Evolutionary conservation across 768 basidiomycete species (phyloP).

Genomic region (Gymnopilus junonius): DNA sequence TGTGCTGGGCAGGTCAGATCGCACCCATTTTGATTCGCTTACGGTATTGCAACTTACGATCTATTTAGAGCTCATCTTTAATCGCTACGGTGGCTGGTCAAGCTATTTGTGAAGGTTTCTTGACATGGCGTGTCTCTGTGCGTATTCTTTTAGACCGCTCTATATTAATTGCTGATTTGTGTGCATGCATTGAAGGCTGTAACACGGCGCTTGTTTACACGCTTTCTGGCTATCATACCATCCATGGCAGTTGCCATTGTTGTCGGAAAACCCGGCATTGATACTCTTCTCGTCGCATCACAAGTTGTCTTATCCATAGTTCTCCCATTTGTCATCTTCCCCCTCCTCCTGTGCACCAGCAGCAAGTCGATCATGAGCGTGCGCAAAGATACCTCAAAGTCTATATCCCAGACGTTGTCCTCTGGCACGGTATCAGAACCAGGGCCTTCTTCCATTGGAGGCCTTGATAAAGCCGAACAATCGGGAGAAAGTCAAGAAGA

Average conservation of each 20-base stretch:
- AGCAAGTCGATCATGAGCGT: constrained; percentile 75
- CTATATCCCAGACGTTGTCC: constrained; percentile 10
- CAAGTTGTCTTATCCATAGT: constrained; percentile 78
- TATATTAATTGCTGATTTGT: constrained; percentile 25
- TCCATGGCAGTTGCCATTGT: constrained; percentile 78
- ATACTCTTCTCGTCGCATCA: constrained; percentile 70
- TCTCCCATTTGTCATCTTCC: constrained; percentile 75
- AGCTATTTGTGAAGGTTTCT: constrained; percentile 88
- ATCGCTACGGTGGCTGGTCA: constrained; percentile 92
- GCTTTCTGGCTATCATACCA: constrained; percentile 81
- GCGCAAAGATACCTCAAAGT: constrained; percentile 38
- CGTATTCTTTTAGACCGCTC: constrained; percentile 12
- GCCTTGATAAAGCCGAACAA: constrained; percentile 11
- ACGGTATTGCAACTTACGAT: background rate
- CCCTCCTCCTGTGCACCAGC: constrained; percentile 72
- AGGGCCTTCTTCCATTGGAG: background rate
- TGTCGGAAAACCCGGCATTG: constrained; percentile 76
- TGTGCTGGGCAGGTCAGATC: constrained; percentile 71
- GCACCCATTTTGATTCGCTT: background rate
- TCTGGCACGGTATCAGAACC: background rate
- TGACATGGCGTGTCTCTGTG: constrained; percentile 85
- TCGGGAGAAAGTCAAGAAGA: constrained; percentile 31
- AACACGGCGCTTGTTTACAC: constrained; percentile 81
- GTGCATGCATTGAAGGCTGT: constrained; percentile 52
- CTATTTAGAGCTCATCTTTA: constrained; percentile 70